A percentile compares a stretch with the other conserved stretches of the same genome.
phyloP scores from a whole-genome alignment of 371 early-diverging fungal species.

The Massospora cicadina region DNA sequence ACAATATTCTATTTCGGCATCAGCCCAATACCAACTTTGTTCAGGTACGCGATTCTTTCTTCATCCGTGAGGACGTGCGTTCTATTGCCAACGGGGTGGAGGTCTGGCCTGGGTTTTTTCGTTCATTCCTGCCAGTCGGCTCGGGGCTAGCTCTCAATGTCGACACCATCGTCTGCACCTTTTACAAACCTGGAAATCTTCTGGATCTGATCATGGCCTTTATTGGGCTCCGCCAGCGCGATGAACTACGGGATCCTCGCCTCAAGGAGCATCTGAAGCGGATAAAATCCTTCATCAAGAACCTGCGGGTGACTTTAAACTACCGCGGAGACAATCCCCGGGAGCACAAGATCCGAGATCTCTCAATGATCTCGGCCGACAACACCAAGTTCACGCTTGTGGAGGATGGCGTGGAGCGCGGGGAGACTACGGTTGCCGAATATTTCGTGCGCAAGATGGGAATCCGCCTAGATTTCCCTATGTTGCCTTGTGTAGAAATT shows the following conservation, averaged over 20 bases:
- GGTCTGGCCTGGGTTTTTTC: slow-evolving; percentile 61
- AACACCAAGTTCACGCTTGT: background rate
- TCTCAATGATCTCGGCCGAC: background rate
- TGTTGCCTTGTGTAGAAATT: slow-evolving; percentile 70
- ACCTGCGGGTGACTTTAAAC: background rate
- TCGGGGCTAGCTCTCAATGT: background rate
- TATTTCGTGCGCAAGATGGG: slow-evolving; percentile 56
- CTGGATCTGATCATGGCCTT: background rate
- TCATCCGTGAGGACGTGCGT: slow-evolving; percentile 31
- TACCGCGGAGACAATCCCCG: background rate
- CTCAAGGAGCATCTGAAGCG: background rate
- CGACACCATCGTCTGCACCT: no score
- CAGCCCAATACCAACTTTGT: slow-evolving; percentile 34
- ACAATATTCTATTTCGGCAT: slow-evolving; percentile 50
- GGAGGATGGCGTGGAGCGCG: slow-evolving; percentile 10
- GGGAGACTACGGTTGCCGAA: slow-evolving; percentile 36
- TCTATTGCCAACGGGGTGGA: slow-evolving; percentile 39
- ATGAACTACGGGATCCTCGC: background rate
- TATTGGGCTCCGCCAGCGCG: background rate
- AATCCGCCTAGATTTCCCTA: slow-evolving; percentile 42
- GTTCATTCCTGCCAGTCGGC: slow-evolving; percentile 32
- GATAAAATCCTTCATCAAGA: background rate
- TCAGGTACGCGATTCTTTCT: slow-evolving; percentile 53
- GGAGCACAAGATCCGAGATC: background rate
- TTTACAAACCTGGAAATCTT: background rate